A percentile compares a stretch with the other conserved stretches of the same genome.
These are phyloP conservation scores for Sarocladiaceae sp. DNA, from an alignment of 2,329 filamentous ascomycete species.

Conservation along the genomic window DNA sequence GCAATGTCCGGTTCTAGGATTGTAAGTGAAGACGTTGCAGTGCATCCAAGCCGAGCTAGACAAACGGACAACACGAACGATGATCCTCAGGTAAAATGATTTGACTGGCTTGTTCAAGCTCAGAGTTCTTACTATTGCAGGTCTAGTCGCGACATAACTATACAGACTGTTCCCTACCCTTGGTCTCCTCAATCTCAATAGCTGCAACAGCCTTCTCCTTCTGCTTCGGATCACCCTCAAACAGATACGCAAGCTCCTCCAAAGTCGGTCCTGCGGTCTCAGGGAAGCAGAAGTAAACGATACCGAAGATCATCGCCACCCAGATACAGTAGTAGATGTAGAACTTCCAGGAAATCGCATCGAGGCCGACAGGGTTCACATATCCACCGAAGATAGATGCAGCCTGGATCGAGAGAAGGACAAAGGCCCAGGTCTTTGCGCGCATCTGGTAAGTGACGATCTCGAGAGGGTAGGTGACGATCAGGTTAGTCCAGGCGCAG, in stretches of 20 bases:
- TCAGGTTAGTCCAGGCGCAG: constrained; percentile 37
- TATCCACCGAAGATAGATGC: constrained; percentile 33
- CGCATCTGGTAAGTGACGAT: constrained; percentile 37
- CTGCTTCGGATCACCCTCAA: constrained; percentile 14
- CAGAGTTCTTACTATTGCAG: too few relatives aligned
- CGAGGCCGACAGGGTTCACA: constrained; percentile 33
- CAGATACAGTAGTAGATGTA: constrained; percentile 38
- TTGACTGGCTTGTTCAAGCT: too few relatives aligned
- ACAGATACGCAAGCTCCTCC: constrained; percentile 27
- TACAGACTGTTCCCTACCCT: background rate
- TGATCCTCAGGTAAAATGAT: too few relatives aligned
- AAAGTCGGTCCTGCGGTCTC: constrained; percentile 32
- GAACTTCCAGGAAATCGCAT: constrained; percentile 34
- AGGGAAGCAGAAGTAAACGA: constrained; percentile 36
- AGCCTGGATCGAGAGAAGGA: constrained; percentile 34
- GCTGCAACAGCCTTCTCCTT: constrained; percentile 12
- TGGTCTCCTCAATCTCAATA: constrained; percentile 12
- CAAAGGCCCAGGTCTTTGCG: constrained; percentile 36
- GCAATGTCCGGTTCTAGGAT: too few relatives aligned
- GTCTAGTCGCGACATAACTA: too few relatives aligned
- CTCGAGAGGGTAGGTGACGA: constrained; percentile 39
- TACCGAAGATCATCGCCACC: constrained; percentile 30
- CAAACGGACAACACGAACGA: too few relatives aligned
- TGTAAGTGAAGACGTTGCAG: too few relatives aligned
- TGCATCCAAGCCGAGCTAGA: too few relatives aligned